These are phyloP conservation scores for Blastobotrys peoriensis DNA, from an alignment of 805 yeast genomes.

Conservation along the genomic window DNA sequence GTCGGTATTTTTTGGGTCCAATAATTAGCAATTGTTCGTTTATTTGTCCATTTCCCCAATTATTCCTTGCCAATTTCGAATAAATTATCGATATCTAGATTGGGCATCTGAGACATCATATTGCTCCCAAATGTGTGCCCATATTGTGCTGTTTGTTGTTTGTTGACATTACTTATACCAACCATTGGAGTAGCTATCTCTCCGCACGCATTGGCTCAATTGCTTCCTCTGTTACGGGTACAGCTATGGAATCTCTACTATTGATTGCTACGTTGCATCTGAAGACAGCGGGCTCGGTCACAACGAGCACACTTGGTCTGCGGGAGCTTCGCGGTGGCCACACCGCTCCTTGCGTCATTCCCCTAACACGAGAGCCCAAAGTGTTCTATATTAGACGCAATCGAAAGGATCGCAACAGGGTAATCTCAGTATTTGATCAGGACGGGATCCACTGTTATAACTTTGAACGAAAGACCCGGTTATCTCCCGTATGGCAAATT, in stretches of 20 bases:
- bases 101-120: too few species aligned
- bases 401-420: conserved; percentile 38
- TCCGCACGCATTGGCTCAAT: too few species aligned
- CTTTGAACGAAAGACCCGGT: conserved; percentile 45
- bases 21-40: too few species aligned
- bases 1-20: too few species aligned
- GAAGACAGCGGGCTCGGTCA: background rate
- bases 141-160: too few species aligned
- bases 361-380: conserved; percentile 20
- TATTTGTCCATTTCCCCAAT: too few species aligned
- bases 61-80: too few species aligned
- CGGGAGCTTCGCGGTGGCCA: background rate
- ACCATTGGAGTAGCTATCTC: too few species aligned
- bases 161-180: too few species aligned
- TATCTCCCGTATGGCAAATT: conserved; percentile 50
- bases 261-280: background rate
- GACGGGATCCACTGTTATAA: conserved; percentile 43
- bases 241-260: background rate
- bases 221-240: too few species aligned
- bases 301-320: background rate
- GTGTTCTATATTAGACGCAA: conserved; percentile 46
- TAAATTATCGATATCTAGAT: too few species aligned
- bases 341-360: background rate
- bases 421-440: conserved; percentile 45
- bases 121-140: too few species aligned